phyloP scores from a whole-genome alignment of 2,329 filamentous ascomycete genomes.

The Aspergillus fischeri region DNA sequence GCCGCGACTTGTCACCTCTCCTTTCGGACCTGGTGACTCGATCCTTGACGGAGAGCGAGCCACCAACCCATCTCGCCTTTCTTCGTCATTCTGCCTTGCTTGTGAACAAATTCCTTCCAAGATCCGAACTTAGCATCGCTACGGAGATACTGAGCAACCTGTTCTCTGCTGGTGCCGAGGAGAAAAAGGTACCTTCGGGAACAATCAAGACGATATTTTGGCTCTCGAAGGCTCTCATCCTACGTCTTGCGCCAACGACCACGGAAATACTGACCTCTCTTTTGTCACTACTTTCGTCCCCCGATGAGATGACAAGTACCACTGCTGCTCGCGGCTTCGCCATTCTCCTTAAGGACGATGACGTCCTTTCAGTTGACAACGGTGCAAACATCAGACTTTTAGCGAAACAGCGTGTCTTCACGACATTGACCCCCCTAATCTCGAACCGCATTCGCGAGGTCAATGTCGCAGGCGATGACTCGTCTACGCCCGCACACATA shows the following conservation, averaged over 20 bases:
- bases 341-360: constrained; percentile 57
- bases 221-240: constrained; percentile 56
- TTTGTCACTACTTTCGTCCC: constrained; percentile 39
- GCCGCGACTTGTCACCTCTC: constrained; percentile 29
- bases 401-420: constrained; percentile 62
- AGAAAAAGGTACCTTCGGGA: constrained; percentile 29
- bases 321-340: constrained; percentile 55
- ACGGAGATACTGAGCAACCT: constrained; percentile 31
- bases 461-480: constrained; percentile 26
- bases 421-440: constrained; percentile 55
- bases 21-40: constrained; percentile 35
- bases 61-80: constrained; percentile 37
- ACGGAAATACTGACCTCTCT: constrained; percentile 51
- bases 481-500: constrained; percentile 22
- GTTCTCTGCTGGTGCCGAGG: constrained; percentile 18
- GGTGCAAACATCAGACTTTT: constrained; percentile 59
- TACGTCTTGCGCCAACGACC: constrained; percentile 49
- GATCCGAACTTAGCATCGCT: constrained; percentile 27
- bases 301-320: constrained; percentile 46
- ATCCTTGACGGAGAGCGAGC: constrained; percentile 26
- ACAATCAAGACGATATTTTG: constrained; percentile 57
- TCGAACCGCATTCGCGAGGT: constrained; percentile 48
- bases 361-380: constrained; percentile 58
- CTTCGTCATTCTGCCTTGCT: constrained; percentile 41
- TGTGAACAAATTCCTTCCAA: constrained; percentile 40